phyloP scores from a whole-genome alignment of 2,329 filamentous ascomycete species.

The Pseudocercospora fuligena region DNA sequence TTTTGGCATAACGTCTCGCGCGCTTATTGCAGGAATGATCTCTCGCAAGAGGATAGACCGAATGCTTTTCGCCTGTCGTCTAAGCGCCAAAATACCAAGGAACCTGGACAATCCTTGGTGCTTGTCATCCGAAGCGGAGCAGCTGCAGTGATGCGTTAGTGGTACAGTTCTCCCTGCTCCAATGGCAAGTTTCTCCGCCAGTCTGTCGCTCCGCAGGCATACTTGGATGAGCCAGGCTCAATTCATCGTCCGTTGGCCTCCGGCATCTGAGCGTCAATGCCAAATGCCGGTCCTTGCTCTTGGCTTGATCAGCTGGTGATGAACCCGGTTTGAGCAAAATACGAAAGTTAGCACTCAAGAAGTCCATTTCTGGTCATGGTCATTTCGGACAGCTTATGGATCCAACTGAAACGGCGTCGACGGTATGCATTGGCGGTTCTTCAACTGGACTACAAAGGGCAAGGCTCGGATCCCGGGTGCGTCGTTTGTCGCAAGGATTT shows the following conservation, averaged over 20 bases:
- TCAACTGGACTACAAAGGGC: neutral
- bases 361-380: neutral
- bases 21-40: neutral
- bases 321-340: neutral
- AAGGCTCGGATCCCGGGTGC: constrained; percentile 17
- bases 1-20: neutral
- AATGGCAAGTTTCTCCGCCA: neutral
- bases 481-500: neutral
- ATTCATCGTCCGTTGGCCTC: neutral
- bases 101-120: neutral
- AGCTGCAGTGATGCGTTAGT: neutral
- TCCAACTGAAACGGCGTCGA: neutral
- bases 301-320: neutral
- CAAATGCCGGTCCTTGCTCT: constrained; percentile 7
- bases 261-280: neutral
- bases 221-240: neutral
- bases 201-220: neutral
- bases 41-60: neutral
- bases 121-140: neutral
- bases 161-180: neutral
- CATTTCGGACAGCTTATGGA: too few relatives aligned
- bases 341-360: neutral
- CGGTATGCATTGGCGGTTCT: neutral
- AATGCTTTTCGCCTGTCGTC: neutral
- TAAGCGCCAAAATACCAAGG: neutral